Conservation (phyloP, 352 stramenopile genomes). For the Globisporangium orthogonon region DNA sequence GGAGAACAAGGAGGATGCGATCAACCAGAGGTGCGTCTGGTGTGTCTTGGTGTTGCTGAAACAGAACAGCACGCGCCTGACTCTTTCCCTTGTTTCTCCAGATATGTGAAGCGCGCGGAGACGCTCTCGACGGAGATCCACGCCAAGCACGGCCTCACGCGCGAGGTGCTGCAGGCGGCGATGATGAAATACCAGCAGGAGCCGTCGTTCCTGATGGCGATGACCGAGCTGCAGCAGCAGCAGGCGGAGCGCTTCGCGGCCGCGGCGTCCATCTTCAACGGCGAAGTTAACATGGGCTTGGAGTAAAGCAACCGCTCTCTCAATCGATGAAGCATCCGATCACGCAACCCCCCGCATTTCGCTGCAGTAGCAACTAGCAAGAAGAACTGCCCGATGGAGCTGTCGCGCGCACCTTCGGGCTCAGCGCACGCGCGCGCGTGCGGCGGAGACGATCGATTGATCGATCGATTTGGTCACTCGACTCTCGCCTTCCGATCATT, state of each 20-base stretch:
- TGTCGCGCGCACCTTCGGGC: too few relatives aligned
- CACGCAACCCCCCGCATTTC: too few relatives aligned
- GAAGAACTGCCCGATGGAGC: too few relatives aligned
- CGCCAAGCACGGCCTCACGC: slow-evolving; percentile 82
- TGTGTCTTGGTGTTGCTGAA: not conserved
- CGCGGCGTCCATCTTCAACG: slow-evolving; percentile 81
- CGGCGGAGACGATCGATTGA: not conserved
- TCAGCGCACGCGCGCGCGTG: too few relatives aligned
- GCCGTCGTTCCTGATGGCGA: slow-evolving; percentile 78
- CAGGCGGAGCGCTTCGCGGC: slow-evolving; percentile 81
- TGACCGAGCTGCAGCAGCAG: slow-evolving; percentile 85
- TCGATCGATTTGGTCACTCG: not conserved
- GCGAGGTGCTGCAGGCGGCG: slow-evolving; percentile 81
- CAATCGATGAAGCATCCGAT: not conserved
- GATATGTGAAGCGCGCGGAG: slow-evolving; percentile 86
- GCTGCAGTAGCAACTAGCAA: too few relatives aligned
- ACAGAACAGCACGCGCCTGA: not conserved
- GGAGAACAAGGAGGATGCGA: slow-evolving; percentile 87
- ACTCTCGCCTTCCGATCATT: not conserved
- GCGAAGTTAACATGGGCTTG: slow-evolving; percentile 87
- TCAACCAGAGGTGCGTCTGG: slow-evolving; percentile 61
- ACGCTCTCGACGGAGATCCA: slow-evolving; percentile 82
- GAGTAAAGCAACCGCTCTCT: slow-evolving; percentile 31
- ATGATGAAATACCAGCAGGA: slow-evolving; percentile 92
- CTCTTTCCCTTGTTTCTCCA: not conserved